These are phyloP conservation scores for Venturia carpophila DNA, from an alignment of 2,329 filamentous ascomycete genomes.

Conservation along the genomic window DNA sequence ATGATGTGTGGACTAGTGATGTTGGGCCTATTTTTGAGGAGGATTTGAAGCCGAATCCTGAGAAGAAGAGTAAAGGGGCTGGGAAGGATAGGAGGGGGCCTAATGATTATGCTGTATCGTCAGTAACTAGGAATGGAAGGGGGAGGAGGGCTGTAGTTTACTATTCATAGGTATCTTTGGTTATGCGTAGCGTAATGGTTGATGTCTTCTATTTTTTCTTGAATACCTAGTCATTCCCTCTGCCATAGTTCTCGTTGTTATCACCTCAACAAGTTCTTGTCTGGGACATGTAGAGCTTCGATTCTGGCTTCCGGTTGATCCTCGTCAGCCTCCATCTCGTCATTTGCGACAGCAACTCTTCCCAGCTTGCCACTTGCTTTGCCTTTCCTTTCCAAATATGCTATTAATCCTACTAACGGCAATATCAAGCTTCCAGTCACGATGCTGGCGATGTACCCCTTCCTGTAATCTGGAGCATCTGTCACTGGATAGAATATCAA, in stretches of 20 bases:
- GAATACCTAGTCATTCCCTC: neutral
- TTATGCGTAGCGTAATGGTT: neutral
- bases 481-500: constrained; percentile 21
- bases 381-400: constrained; percentile 9
- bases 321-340: neutral
- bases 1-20: constrained; percentile 9
- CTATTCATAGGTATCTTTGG: neutral
- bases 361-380: neutral
- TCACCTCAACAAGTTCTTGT: constrained; percentile 4
- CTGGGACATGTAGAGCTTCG: constrained; percentile 6
- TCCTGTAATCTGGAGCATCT: constrained; percentile 23
- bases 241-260: neutral
- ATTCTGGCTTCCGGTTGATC: neutral
- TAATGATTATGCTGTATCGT: neutral
- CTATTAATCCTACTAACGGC: constrained; percentile 8
- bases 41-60: neutral
- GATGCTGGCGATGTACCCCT: constrained; percentile 23
- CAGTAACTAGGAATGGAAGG: neutral
- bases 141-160: constrained; percentile 4
- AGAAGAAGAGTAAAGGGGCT: neutral
- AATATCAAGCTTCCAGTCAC: constrained; percentile 19
- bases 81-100: constrained; percentile 12
- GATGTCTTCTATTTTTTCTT: neutral
- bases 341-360: neutral
- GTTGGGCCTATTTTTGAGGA: constrained; percentile 4